phyloP scores from a whole-genome alignment of 179 eudicot species.

The Camellia oleifera region DNA sequence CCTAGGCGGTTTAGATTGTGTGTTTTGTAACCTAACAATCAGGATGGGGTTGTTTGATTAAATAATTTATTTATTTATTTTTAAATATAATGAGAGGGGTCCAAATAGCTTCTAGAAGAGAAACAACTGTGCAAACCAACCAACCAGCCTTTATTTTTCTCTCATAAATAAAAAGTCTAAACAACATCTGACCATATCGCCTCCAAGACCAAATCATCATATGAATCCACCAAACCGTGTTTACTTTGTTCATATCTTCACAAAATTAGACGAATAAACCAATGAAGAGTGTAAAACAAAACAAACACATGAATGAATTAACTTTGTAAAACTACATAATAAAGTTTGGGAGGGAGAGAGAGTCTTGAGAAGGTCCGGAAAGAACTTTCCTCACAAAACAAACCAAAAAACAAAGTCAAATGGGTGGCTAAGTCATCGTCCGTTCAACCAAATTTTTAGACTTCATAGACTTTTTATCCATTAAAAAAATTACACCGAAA shows the following conservation, averaged over 20 bases:
- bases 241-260: neutral
- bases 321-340: neutral
- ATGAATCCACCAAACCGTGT: neutral
- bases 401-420: conserved; percentile 22
- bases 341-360: neutral
- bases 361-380: conserved; percentile 2
- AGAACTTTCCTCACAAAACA: conserved; percentile 5
- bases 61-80: neutral
- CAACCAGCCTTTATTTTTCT: neutral
- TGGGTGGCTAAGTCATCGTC: conserved; percentile 23
- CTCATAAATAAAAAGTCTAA: neutral
- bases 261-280: neutral
- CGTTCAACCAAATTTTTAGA: conserved; percentile 24
- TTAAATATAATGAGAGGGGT: neutral
- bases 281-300: no score
- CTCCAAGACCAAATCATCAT: neutral
- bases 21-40: neutral
- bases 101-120: conserved; percentile 9
- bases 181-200: neutral
- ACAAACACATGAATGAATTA: neutral
- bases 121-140: conserved; percentile 4
- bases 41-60: neutral
- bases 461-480: conserved; percentile 7
- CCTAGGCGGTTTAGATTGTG: neutral
- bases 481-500: neutral